Base-by-base conservation (phyloP, 331 rosid species). In the Acacia pycnantha region DNA sequence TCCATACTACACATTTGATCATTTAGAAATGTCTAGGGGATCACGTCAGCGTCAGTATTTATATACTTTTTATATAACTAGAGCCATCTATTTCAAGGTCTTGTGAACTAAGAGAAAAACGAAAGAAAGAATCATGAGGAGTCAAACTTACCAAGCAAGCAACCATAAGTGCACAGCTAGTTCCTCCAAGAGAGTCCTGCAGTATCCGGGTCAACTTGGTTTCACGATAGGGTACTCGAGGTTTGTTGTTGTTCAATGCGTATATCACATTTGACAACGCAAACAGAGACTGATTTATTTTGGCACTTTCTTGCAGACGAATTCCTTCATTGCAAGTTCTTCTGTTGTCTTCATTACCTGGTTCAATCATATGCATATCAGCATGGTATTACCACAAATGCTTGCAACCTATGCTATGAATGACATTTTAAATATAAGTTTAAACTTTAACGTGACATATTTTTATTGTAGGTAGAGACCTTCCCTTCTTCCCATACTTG, bases 291-390 rank as follows among this genome's bases (percentile, higher is more conserved):
- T 93, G 99, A 82, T 92, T 92, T 81, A 93, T 95, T 90, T 95
- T 95, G 16, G 91, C 92, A 87, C 99, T 95, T 93, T 95, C 99
- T 91, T 92, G 95, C 43, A 95, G 93, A 76, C 97, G 98, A 85
- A 91, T 87, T 69, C 98, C 99, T 86, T 92, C 98, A 48, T 90
- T 95, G 86, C 92, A 91, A 43, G 93, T 95, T 87, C 95, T 92
- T 86, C 97, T 88, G 79, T 93, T 93, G 82, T 95, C 98, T 89
- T 95, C 99, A 77, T 95, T 95, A 26, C 98, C 99, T 95, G 92
- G 10, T 77, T 69, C 82, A 86, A 77, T 71, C 51, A 27, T 26
- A 56, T 43, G 54, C 56, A 75, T 61, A 76, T 85, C 13, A 86
- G 85, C 47, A 69, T 68, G 58, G 85, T 41, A 62, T 74, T 48